These are phyloP conservation scores for Exobasidium cylindrosporum DNA, from an alignment of 1,284 basidiomycete genomes.

Conservation along the genomic window DNA sequence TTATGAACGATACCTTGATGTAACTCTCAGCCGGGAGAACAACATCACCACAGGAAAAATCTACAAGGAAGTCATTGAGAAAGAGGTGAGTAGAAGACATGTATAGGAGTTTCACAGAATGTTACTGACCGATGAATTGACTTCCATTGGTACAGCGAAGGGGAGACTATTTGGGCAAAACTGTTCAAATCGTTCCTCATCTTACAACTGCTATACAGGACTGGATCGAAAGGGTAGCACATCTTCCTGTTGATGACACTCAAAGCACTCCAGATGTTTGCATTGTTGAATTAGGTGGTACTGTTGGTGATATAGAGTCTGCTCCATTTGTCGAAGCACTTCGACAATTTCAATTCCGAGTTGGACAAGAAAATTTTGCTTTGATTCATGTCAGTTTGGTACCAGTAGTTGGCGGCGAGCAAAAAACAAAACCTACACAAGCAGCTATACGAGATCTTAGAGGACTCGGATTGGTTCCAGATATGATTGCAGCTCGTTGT, in stretches of 20 bases:
- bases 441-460: constrained; percentile 92
- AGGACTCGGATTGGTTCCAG: constrained; percentile 87
- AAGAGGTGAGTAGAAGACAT: constrained; percentile 68
- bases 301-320: constrained; percentile 92
- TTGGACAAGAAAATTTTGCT: constrained; percentile 94
- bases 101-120: not conserved
- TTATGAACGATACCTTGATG: constrained; percentile 95
- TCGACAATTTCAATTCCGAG: constrained; percentile 97
- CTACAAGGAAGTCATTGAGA: constrained; percentile 93
- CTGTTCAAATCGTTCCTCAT: constrained; percentile 96
- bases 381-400: constrained; percentile 97
- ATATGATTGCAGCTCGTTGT: constrained; percentile 89
- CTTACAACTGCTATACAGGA: constrained; percentile 96
- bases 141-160: constrained; percentile 65
- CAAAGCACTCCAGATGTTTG: constrained; percentile 92
- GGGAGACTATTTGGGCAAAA: constrained; percentile 97
- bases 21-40: constrained; percentile 89
- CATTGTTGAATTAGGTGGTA: constrained; percentile 94
- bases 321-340: constrained; percentile 98
- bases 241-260: constrained; percentile 89
- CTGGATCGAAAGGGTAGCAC: constrained; percentile 94
- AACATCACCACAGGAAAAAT: constrained; percentile 99
- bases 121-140: not conserved
- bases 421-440: constrained; percentile 98
- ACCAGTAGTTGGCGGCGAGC: constrained; percentile 95